Conservation (phyloP, 2,329 filamentous ascomycete genomes). For the Didymella pinodella region DNA sequence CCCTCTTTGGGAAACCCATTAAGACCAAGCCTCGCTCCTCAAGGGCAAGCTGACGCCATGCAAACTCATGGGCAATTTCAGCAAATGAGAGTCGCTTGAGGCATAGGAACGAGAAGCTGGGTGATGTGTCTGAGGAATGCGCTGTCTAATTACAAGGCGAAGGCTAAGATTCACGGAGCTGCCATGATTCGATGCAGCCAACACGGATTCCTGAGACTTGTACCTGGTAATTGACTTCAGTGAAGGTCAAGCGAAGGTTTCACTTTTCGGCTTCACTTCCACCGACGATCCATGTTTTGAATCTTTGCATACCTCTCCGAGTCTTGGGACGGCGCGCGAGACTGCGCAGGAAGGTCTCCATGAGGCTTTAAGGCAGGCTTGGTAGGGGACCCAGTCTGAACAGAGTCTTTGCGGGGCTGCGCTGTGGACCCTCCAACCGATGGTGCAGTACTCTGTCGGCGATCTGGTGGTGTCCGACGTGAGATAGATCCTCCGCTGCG, state of each 20-base stretch:
- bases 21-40: background rate
- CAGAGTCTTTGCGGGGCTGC: slow-evolving; percentile 7
- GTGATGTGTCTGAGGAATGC: slow-evolving; percentile 1
- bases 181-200: background rate
- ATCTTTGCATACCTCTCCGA: background rate
- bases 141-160: no score
- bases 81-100: background rate
- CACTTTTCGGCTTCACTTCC: background rate
- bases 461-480: background rate
- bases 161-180: background rate
- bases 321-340: background rate
- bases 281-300: background rate
- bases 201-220: background rate
- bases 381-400: background rate
- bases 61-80: background rate
- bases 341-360: background rate
- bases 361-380: background rate
- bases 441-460: background rate
- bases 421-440: background rate
- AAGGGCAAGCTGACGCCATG: background rate
- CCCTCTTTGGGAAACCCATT: background rate
- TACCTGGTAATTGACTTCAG: slow-evolving; percentile 2
- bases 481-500: background rate
- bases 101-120: background rate
- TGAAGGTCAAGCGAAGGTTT: background rate